Evolutionary conservation across 2,329 filamentous ascomycete species (phyloP).

Genomic region (Didymella lethalis): DNA sequence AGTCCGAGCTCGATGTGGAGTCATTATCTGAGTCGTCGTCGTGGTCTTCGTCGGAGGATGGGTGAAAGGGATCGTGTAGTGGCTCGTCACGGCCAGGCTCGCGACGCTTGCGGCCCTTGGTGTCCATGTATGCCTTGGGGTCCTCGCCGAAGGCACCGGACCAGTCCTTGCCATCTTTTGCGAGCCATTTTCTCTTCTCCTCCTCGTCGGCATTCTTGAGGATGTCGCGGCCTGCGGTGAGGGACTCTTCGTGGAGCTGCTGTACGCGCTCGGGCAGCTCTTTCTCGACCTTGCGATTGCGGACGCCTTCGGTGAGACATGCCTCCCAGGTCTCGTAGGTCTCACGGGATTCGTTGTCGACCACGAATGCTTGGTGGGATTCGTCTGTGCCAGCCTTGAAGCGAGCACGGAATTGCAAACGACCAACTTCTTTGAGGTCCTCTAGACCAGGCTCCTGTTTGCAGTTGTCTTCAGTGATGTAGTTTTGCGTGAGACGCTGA

Average conservation of each 20-base stretch:
- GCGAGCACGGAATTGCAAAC: constrained; percentile 77
- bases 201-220: constrained; percentile 75
- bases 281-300: constrained; percentile 71
- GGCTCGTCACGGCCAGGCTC: constrained; percentile 64
- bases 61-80: constrained; percentile 60
- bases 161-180: constrained; percentile 85
- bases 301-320: constrained; percentile 85
- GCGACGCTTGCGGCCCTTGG: constrained; percentile 61
- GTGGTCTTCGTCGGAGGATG: constrained; percentile 53
- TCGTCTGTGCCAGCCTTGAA: constrained; percentile 93
- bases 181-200: constrained; percentile 79
- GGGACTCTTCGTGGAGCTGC: constrained; percentile 80
- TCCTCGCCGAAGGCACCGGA: constrained; percentile 84
- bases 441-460: constrained; percentile 73
- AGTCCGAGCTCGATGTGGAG: constrained; percentile 57
- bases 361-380: constrained; percentile 82
- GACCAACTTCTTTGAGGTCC: constrained; percentile 79
- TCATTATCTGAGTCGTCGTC: constrained; percentile 50
- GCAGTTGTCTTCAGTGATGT: constrained; percentile 82
- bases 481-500: constrained; percentile 85
- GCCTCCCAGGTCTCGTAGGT: constrained; percentile 96
- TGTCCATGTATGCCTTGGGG: constrained; percentile 67
- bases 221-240: constrained; percentile 81
- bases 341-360: constrained; percentile 87
- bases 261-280: constrained; percentile 77